These are phyloP conservation scores for Pseudogymnoascus sp. DNA, from an alignment of 2,329 filamentous ascomycete genomes.

Conservation along the genomic window DNA sequence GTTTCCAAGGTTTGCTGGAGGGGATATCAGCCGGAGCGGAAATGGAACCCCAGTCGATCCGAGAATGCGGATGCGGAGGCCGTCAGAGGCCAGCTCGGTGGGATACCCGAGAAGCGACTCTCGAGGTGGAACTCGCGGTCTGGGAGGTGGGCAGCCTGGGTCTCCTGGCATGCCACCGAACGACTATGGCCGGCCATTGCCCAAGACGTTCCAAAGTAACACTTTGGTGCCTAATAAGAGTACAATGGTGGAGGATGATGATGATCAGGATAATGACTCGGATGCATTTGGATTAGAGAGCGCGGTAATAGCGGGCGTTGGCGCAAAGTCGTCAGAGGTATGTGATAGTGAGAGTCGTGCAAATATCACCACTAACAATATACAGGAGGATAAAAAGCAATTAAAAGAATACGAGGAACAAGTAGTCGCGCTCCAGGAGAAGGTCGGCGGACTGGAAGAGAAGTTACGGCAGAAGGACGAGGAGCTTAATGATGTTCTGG, in stretches of 20 bases:
- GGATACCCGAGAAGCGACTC: conserved; percentile 30
- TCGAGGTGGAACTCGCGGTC: conserved; percentile 28
- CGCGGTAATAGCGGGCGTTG: conserved; percentile 27
- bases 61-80: conserved; percentile 17
- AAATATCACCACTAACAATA: conserved; percentile 15
- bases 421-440: conserved; percentile 64
- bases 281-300: conserved; percentile 54
- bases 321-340: conserved; percentile 36
- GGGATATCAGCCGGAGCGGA: conserved; percentile 54
- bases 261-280: conserved; percentile 68
- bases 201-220: conserved; percentile 88
- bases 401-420: conserved; percentile 75
- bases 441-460: conserved; percentile 62
- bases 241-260: conserved; percentile 93
- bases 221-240: conserved; percentile 97
- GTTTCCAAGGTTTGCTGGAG: conserved; percentile 69
- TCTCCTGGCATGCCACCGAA: conserved; percentile 51
- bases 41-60: conserved; percentile 49
- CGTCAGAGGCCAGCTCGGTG: conserved; percentile 51
- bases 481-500: conserved; percentile 52
- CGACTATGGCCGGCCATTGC: conserved; percentile 66
- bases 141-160: conserved; percentile 38
- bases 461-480: conserved; percentile 63
- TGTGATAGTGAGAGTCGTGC: conserved; percentile 12
- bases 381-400: conserved; percentile 57